A percentile compares a stretch with the other conserved stretches of the same genome.
Evolutionary conservation across 768 basidiomycete species (phyloP).

Genomic region (Suillus fuscotomentosus): DNA sequence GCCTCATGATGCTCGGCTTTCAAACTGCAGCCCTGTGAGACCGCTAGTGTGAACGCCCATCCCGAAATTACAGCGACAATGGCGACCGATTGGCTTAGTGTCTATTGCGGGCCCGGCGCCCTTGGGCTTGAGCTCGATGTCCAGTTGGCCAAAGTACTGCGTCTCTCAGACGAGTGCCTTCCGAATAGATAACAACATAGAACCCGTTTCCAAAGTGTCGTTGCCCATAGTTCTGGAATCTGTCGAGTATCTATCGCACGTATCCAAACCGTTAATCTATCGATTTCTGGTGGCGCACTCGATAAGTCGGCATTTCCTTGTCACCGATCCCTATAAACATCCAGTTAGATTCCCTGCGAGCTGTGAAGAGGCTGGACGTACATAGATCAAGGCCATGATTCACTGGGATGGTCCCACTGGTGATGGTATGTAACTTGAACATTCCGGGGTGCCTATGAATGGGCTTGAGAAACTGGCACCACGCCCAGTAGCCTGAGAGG

Average conservation of each 20-base stretch:
- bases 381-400: constrained; percentile 2
- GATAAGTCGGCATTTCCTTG: neutral
- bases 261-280: constrained; percentile 1
- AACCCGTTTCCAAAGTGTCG: constrained; percentile 3
- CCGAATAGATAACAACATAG: neutral
- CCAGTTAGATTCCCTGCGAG: neutral
- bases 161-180: neutral
- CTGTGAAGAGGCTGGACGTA: neutral
- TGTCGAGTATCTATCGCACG: neutral
- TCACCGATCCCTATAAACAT: too few relatives aligned
- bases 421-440: too few relatives aligned
- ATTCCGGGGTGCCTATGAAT: neutral
- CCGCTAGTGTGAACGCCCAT: neutral
- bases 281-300: constrained; percentile 7
- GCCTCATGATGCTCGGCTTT: constrained; percentile 15
- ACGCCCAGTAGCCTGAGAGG: neutral
- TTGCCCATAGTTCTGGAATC: neutral
- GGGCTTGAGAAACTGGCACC: neutral
- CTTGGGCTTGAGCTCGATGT: constrained; percentile 28
- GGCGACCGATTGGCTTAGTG: constrained; percentile 36
- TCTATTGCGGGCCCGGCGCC: constrained; percentile 28
- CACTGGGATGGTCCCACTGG: neutral
- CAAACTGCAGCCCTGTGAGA: neutral
- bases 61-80: neutral
- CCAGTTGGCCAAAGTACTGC: constrained; percentile 25